Evolutionary conservation across 148 eudicot genomes (phyloP).

Genomic region (Simmondsia chinensis): DNA sequence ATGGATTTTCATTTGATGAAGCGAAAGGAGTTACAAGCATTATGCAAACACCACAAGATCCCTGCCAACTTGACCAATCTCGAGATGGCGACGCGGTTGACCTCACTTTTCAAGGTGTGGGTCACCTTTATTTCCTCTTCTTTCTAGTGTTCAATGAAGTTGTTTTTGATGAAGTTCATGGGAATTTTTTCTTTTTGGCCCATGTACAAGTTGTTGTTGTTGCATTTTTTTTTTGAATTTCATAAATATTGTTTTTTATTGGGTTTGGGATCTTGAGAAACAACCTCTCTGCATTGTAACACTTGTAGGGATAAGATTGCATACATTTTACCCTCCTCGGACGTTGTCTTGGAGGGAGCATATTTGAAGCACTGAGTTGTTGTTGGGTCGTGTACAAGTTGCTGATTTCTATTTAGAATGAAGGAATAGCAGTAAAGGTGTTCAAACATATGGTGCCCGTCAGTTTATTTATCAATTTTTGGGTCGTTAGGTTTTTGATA

Average conservation of each 20-base stretch:
- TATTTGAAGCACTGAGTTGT: too few species aligned
- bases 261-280: too few species aligned
- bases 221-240: not conserved
- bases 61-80: constrained; percentile 54
- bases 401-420: too few species aligned
- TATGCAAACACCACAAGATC: constrained; percentile 62
- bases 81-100: constrained; percentile 53
- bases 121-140: not conserved
- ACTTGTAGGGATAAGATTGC: too few species aligned
- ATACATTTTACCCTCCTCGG: too few species aligned
- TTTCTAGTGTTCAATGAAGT: not conserved
- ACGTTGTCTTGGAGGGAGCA: too few species aligned
- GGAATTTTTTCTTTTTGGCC: not conserved
- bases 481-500: too few species aligned
- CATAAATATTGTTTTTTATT: not conserved
- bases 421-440: too few species aligned
- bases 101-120: constrained; percentile 31
- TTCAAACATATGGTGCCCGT: too few species aligned
- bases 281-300: too few species aligned
- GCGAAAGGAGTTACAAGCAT: constrained; percentile 43
- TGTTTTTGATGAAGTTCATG: not conserved
- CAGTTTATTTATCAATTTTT: too few species aligned
- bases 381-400: too few species aligned
- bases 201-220: not conserved
- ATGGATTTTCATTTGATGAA: constrained; percentile 60